These are phyloP conservation scores for Conticribra weissflogii DNA, from an alignment of 108 stramenopile genomes.

Conservation along the genomic window DNA sequence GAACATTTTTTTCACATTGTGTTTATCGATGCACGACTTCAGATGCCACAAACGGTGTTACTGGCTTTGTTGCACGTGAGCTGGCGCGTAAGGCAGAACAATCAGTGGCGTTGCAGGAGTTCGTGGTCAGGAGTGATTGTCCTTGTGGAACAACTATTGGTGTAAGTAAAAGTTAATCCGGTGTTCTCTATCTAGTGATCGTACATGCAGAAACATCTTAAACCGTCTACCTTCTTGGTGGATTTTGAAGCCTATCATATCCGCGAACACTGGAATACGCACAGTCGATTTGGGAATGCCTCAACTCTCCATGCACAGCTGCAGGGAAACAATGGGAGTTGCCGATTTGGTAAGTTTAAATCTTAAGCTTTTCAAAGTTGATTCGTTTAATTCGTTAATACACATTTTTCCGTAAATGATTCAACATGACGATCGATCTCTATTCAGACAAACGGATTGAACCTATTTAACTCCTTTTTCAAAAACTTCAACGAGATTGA, in stretches of 20 bases:
- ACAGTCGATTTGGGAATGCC: constrained; percentile 96
- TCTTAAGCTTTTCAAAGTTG: no score
- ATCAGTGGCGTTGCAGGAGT: constrained; percentile 69
- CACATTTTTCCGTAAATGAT: no score
- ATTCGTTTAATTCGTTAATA: background rate
- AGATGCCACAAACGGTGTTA: constrained; percentile 86
- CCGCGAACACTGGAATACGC: constrained; percentile 85
- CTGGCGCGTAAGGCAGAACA: constrained; percentile 61
- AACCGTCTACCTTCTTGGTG: no score
- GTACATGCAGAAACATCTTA: no score
- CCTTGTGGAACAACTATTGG: constrained; percentile 95
- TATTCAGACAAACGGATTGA: constrained; percentile 53
- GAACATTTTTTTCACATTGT: background rate
- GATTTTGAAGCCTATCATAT: constrained; percentile 85
- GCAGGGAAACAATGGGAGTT: constrained; percentile 89
- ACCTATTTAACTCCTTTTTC: constrained; percentile 76
- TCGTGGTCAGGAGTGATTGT: constrained; percentile 88
- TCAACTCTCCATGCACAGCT: constrained; percentile 91
- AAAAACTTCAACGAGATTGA: constrained; percentile 72
- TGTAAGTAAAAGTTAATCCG: no score
- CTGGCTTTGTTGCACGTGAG: constrained; percentile 89
- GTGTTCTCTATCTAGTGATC: no score
- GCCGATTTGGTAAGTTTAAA: constrained; percentile 53
- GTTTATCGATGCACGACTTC: constrained; percentile 5
- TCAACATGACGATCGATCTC: background rate